These are phyloP conservation scores for Chlorella variabilis DNA, from an alignment of 163 green algal species.

Conservation along the genomic window DNA sequence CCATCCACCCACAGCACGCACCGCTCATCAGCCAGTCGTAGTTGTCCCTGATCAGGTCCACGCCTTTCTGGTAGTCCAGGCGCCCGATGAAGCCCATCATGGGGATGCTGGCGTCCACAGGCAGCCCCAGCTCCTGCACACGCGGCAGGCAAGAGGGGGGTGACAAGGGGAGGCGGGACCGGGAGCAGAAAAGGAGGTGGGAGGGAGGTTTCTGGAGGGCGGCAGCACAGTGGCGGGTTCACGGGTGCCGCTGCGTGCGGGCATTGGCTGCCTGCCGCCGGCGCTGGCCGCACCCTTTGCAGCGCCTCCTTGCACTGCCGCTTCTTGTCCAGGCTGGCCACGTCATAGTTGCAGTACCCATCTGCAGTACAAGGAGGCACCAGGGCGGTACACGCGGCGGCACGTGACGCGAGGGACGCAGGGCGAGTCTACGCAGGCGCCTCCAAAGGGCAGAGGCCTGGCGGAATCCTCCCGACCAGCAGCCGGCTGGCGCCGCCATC, in stretches of 20 bases:
- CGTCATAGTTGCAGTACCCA: slow-evolving; percentile 85
- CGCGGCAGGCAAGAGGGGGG: too few relatives aligned
- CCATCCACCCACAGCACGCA: neutral
- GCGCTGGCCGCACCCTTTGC: slow-evolving; percentile 46
- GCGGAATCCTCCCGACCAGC: too few relatives aligned
- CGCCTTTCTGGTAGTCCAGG: slow-evolving; percentile 97
- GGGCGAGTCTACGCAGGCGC: too few relatives aligned
- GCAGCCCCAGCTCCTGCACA: slow-evolving; percentile 68
- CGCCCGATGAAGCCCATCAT: slow-evolving; percentile 86
- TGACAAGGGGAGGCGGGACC: neutral
- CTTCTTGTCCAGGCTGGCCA: slow-evolving; percentile 78
- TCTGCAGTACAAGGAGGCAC: slow-evolving; percentile 74
- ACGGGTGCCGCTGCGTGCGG: neutral
- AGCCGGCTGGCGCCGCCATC: too few relatives aligned
- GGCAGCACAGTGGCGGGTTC: too few relatives aligned
- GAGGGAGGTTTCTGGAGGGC: neutral
- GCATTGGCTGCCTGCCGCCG: too few relatives aligned
- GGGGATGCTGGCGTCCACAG: slow-evolving; percentile 58
- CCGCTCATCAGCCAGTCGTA: slow-evolving; percentile 93
- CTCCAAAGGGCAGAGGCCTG: too few relatives aligned
- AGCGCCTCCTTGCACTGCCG: slow-evolving; percentile 82
- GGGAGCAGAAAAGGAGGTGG: neutral
- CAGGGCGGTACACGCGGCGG: slow-evolving; percentile 46
- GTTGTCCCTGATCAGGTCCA: slow-evolving; percentile 94
- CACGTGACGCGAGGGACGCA: too few relatives aligned